Percentiles rank a stretch among this genome's conserved stretches.
phyloP scores from a whole-genome alignment of 2,329 filamentous ascomycete species.

The Aureobasidium pullulans region DNA sequence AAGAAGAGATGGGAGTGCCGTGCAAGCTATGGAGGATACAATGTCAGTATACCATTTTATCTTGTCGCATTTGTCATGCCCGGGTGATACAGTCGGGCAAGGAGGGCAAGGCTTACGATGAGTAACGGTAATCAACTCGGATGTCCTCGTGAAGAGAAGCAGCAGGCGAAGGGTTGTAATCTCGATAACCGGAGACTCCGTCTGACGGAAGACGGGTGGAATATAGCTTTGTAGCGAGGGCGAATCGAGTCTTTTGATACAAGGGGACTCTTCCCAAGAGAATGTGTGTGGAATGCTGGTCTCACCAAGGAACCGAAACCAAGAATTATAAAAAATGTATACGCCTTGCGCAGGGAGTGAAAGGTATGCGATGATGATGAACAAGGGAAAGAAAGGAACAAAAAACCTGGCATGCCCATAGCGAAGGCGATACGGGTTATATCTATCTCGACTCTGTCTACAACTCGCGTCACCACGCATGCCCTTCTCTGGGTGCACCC shows the following conservation, averaged over 20 bases:
- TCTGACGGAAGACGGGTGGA: background rate
- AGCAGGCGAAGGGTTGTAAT: background rate
- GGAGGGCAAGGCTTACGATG: slow-evolving; percentile 12
- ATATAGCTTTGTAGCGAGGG: slow-evolving; percentile 7
- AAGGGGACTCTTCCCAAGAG: slow-evolving; percentile 4
- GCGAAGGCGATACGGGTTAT: slow-evolving; percentile 12
- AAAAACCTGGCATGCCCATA: slow-evolving; percentile 8
- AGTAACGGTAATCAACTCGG: slow-evolving; percentile 9
- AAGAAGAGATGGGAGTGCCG: background rate
- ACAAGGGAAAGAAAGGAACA: slow-evolving; percentile 5
- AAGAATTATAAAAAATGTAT: slow-evolving; percentile 12
- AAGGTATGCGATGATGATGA: slow-evolving; percentile 9
- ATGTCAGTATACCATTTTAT: slow-evolving; percentile 3
- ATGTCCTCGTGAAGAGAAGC: slow-evolving; percentile 10
- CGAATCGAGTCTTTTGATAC: slow-evolving; percentile 9
- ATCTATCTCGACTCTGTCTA: slow-evolving; percentile 7
- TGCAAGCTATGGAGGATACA: background rate
- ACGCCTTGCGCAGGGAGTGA: slow-evolving; percentile 11
- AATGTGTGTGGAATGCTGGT: slow-evolving; percentile 13
- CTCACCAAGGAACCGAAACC: slow-evolving; percentile 7
- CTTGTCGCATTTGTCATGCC: slow-evolving; percentile 8
- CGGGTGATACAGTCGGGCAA: slow-evolving; percentile 8
- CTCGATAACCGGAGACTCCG: slow-evolving; percentile 1
- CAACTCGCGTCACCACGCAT: slow-evolving; percentile 11
- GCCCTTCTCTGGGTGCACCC: background rate